phyloP scores from a whole-genome alignment of 2,329 filamentous ascomycete species.

The Alternaria dauci region DNA sequence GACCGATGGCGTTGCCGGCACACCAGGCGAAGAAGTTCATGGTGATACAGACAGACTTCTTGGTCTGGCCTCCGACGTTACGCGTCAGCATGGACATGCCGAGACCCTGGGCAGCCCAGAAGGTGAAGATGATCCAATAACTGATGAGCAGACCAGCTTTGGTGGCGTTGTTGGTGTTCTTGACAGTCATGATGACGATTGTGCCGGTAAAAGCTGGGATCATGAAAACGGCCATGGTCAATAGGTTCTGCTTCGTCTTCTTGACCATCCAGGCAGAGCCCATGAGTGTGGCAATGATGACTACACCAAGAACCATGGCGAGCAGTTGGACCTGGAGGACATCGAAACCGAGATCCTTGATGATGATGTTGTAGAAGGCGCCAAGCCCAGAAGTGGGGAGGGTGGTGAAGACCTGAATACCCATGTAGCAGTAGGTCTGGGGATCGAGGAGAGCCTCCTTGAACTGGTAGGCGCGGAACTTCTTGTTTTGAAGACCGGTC shows the following conservation, averaged over 20 bases:
- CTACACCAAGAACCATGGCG: conserved; percentile 76
- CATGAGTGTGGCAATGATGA: conserved; percentile 75
- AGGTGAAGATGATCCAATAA: conserved; percentile 80
- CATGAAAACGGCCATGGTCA: conserved; percentile 71
- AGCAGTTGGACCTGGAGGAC: conserved; percentile 74
- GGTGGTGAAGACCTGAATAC: conserved; percentile 75
- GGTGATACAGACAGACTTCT: conserved; percentile 73
- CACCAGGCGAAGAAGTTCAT: conserved; percentile 76
- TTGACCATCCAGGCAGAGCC: conserved; percentile 72
- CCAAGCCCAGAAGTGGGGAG: conserved; percentile 77
- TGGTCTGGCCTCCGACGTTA: conserved; percentile 77
- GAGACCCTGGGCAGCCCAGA: conserved; percentile 77
- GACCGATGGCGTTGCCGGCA: conserved; percentile 71
- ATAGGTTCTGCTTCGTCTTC: conserved; percentile 72
- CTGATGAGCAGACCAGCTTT: conserved; percentile 73
- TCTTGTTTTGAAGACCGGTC: conserved; percentile 57
- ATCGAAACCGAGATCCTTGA: conserved; percentile 71
- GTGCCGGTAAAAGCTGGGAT: conserved; percentile 76
- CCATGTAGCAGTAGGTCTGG: conserved; percentile 64
- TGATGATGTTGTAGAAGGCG: conserved; percentile 78
- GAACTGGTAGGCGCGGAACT: conserved; percentile 63
- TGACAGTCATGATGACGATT: conserved; percentile 73
- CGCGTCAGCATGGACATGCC: conserved; percentile 72
- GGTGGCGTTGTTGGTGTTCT: conserved; percentile 64
- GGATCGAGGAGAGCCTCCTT: conserved; percentile 69